phyloP scores from a whole-genome alignment of 768 basidiomycete genomes.

The Mycena chlorophos region DNA sequence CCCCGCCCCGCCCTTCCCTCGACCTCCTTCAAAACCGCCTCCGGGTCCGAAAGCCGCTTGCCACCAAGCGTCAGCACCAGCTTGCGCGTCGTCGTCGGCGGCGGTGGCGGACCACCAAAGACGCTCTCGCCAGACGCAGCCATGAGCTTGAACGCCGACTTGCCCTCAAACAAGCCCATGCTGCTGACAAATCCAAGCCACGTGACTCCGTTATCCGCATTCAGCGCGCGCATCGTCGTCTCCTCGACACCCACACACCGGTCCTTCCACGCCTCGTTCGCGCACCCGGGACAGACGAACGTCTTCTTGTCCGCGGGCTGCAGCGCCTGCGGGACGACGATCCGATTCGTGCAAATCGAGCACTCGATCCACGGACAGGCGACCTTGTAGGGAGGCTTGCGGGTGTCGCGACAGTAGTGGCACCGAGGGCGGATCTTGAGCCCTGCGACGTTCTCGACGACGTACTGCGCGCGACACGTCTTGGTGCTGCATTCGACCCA shows the following conservation, averaged over 20 bases:
- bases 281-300: constrained; percentile 25
- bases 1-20: constrained; percentile 24
- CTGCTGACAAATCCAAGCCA: constrained; percentile 25
- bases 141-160: constrained; percentile 32
- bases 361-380: constrained; percentile 28
- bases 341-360: constrained; percentile 25
- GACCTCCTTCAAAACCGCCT: constrained; percentile 11
- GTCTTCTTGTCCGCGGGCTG: constrained; percentile 7
- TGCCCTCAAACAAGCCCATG: constrained; percentile 20
- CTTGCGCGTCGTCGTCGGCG: background rate
- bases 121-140: constrained; percentile 21
- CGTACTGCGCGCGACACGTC: constrained; percentile 27
- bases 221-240: constrained; percentile 20
- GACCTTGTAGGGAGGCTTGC: no score
- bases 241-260: constrained; percentile 14
- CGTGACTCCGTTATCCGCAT: constrained; percentile 22
- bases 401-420: constrained; percentile 28
- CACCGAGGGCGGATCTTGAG: constrained; percentile 27
- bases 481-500: constrained; percentile 29
- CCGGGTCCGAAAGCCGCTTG: constrained; percentile 18
- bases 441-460: constrained; percentile 7
- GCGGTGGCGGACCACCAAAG: constrained; percentile 15
- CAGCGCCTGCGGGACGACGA: constrained; percentile 24
- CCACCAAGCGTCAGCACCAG: constrained; percentile 9
- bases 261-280: constrained; percentile 7